These are phyloP conservation scores for Diplotaxis tenuifolia DNA, from an alignment of 345 rosid genomes.

Conservation along the genomic window DNA sequence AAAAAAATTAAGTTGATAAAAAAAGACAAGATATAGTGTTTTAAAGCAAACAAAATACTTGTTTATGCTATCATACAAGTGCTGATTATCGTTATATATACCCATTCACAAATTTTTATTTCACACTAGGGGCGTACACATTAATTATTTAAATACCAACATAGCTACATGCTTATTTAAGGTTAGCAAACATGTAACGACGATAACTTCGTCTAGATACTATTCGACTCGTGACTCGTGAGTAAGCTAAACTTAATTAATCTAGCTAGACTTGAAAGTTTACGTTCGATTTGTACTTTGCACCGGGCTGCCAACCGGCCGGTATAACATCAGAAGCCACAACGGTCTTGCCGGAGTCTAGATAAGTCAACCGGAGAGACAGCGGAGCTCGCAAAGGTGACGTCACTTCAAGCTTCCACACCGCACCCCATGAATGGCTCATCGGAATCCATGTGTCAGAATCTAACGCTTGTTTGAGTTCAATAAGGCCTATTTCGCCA, in stretches of 20 bases:
- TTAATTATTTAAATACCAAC: background rate
- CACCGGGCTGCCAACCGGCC: conserved; percentile 52
- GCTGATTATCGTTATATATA: background rate
- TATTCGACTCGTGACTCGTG: background rate
- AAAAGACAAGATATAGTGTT: too few species aligned
- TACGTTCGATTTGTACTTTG: conserved; percentile 47
- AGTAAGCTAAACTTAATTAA: background rate
- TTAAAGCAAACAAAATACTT: background rate
- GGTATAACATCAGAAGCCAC: conserved; percentile 55
- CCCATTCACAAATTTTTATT: background rate
- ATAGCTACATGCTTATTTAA: background rate
- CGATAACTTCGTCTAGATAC: background rate
- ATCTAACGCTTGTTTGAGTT: conserved; percentile 44
- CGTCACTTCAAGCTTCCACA: conserved; percentile 52
- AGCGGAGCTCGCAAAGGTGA: conserved; percentile 51
- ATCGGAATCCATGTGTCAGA: conserved; percentile 53
- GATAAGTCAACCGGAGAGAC: conserved; percentile 50
- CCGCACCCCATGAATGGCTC: conserved; percentile 59
- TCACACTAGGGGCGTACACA: background rate
- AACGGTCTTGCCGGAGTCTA: conserved; percentile 33
- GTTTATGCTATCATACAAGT: background rate
- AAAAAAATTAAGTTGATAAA: too few species aligned
- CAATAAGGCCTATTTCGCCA: conserved; percentile 45
- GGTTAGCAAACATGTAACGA: background rate
- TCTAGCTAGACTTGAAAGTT: conserved; percentile 37